Evolutionary conservation across 2,329 filamentous ascomycete species (phyloP).

Genomic region (Cladosporium velox): DNA sequence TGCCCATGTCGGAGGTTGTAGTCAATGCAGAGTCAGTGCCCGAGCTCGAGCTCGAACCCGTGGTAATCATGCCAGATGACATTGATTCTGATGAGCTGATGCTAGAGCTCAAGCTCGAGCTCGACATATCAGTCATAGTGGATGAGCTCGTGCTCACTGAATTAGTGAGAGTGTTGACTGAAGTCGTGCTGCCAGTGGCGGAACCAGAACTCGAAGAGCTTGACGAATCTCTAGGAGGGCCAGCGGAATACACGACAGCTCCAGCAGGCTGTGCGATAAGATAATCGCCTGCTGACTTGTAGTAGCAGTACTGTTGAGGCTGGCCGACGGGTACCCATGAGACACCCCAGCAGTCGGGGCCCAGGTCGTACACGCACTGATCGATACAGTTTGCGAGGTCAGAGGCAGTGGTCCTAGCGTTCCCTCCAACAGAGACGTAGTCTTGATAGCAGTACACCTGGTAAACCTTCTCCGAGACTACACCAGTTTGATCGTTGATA

Average conservation of each 20-base stretch:
- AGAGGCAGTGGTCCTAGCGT: not conserved
- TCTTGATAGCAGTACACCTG: conserved; percentile 18
- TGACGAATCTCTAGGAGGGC: not conserved
- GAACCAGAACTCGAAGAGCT: conserved; percentile 16
- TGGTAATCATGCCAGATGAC: not conserved
- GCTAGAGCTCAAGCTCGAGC: not conserved
- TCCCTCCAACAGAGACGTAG: not conserved
- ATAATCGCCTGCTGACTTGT: not conserved
- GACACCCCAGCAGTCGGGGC: conserved; percentile 8
- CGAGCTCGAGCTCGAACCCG: not conserved
- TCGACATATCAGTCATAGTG: not conserved
- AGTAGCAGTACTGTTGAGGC: conserved; percentile 18
- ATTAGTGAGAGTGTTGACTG: not conserved
- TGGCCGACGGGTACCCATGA: conserved; percentile 11
- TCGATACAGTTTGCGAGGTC: conserved; percentile 18
- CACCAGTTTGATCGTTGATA: not conserved
- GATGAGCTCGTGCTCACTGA: not conserved
- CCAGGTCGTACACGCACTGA: conserved; percentile 13
- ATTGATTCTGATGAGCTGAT: not conserved
- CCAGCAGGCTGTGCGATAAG: conserved; percentile 7
- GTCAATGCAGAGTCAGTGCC: not conserved
- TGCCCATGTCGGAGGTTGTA: not conserved
- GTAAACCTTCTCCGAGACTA: not conserved
- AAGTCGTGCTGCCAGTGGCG: not conserved
- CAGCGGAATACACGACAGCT: conserved; percentile 12